These are phyloP conservation scores for Verticillium dahliae DNA, from an alignment of 2,329 filamentous ascomycete species.

Conservation along the genomic window DNA sequence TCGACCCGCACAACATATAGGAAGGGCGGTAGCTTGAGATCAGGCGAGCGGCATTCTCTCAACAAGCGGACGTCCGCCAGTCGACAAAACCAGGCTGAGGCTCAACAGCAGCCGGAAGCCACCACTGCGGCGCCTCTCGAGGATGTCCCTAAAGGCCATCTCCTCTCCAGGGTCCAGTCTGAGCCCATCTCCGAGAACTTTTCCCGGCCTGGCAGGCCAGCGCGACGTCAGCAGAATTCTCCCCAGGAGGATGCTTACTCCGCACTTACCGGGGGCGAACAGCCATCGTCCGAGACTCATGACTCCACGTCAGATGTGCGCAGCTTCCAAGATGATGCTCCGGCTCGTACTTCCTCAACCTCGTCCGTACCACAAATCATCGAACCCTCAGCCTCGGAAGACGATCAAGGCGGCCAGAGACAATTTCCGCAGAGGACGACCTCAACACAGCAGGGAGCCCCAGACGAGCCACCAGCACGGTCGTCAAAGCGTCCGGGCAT, in stretches of 20 bases:
- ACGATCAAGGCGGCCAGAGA: constrained; percentile 19
- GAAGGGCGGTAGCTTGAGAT: constrained; percentile 75
- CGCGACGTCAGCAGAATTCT: constrained; percentile 42
- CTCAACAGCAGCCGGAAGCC: constrained; percentile 29
- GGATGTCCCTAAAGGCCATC: constrained; percentile 41
- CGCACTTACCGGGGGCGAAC: constrained; percentile 41
- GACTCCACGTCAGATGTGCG: constrained; percentile 13
- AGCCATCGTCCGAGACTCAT: constrained; percentile 23
- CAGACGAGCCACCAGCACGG: constrained; percentile 39
- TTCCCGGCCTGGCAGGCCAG: constrained; percentile 48
- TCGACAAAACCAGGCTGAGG: not conserved
- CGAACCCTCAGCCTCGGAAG: constrained; percentile 54
- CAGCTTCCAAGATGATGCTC: constrained; percentile 18
- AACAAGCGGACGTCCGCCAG: constrained; percentile 45
- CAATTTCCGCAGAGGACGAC: constrained; percentile 48
- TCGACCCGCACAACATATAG: constrained; percentile 91
- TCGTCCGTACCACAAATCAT: constrained; percentile 50
- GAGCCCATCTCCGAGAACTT: constrained; percentile 61
- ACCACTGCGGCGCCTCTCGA: constrained; percentile 27
- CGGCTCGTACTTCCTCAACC: constrained; percentile 18
- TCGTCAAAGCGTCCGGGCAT: constrained; percentile 33
- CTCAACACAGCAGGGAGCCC: constrained; percentile 22
- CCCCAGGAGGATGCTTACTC: constrained; percentile 40
- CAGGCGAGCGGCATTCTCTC: constrained; percentile 71
- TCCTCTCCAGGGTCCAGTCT: constrained; percentile 59